Base-by-base conservation (phyloP, 2,329 filamentous ascomycete species). In the Beauveria medogensis region DNA sequence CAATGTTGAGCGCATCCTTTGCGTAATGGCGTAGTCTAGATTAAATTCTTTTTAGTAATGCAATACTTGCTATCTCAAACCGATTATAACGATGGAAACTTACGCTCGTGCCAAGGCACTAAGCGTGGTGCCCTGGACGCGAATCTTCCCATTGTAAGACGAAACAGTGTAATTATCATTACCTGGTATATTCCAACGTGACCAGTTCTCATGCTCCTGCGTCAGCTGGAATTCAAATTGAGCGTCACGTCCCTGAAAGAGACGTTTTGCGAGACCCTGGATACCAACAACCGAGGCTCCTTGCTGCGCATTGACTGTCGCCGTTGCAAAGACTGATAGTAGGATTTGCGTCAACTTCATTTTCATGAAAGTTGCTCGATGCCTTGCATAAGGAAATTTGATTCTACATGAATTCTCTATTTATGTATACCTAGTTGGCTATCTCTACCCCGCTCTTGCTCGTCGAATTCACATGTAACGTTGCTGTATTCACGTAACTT, bases 1-100 rank as follows among this genome's bases (percentile, higher is more conserved):
- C 59, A 16, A 55, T 20, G 5, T 37, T n/a, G 20, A 60, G 59
- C 4, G 16, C 51, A 3, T 60, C 51, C 5, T 55, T 55, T n/a
- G 50, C 59, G 30, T 60, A 60, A 16, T 60, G 59, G 14, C 59
- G 59, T 20, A 60, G n/a, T 5, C 59, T 60, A 22, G 14, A 48
- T 10, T 5, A 5, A 5, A 8, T 3, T 12, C 10, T 30, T 12
- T 12, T 34, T 34, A 46, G n/a, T 20, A 28, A 48, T 10, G 12
- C 14, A 28, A 24, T 20, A 28, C 22, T 48, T 16, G 24, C 16
- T 28, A 48, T 3, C 0, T 9, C 4, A 34, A 10, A 34, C 30
- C n/a, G 16, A 8, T 46, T n/a, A 14, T 24, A 1, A 28, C 18
- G 14, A 44, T n/a, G 6, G 4, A 30, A 24, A 55, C 28, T 2